Percentiles rank a stretch among this genome's conserved stretches.
These are phyloP conservation scores for Neurospora tetraspora DNA, from an alignment of 495 filamentous ascomycete genomes.

Conservation along the genomic window DNA sequence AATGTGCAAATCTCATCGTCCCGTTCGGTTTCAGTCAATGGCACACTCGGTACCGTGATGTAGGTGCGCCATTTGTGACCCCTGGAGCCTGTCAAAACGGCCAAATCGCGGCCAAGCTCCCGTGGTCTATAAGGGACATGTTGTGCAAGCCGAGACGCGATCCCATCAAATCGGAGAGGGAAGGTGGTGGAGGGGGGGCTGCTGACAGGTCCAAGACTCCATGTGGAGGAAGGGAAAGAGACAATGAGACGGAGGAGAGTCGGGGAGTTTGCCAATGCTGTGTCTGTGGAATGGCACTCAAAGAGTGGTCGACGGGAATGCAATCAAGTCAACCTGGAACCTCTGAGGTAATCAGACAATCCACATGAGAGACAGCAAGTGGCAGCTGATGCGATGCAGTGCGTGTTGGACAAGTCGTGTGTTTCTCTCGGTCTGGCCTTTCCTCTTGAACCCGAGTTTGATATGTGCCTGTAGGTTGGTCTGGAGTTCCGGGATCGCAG, in stretches of 20 bases:
- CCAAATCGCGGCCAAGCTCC: background rate
- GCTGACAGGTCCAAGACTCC: background rate
- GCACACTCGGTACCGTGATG: background rate
- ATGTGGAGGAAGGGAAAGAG: background rate
- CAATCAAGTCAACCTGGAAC: background rate
- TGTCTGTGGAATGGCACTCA: background rate
- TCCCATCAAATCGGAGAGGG: background rate
- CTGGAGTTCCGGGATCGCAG: background rate
- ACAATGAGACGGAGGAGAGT: background rate
- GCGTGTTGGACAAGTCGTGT: background rate
- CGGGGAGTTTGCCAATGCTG: background rate
- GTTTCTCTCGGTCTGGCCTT: background rate
- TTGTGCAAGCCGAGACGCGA: background rate
- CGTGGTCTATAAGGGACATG: background rate
- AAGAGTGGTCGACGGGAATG: background rate
- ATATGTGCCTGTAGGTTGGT: background rate
- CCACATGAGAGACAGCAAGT: background rate
- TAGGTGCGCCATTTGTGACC: background rate
- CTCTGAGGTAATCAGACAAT: background rate
- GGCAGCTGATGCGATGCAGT: background rate
- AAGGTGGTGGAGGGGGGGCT: background rate
- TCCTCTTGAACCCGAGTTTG: background rate
- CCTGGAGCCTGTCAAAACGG: background rate
- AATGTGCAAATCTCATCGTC: background rate
- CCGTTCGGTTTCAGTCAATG: background rate